Conservation (phyloP, 164 flowering plant species). For the Vitis rupestris region DNA sequence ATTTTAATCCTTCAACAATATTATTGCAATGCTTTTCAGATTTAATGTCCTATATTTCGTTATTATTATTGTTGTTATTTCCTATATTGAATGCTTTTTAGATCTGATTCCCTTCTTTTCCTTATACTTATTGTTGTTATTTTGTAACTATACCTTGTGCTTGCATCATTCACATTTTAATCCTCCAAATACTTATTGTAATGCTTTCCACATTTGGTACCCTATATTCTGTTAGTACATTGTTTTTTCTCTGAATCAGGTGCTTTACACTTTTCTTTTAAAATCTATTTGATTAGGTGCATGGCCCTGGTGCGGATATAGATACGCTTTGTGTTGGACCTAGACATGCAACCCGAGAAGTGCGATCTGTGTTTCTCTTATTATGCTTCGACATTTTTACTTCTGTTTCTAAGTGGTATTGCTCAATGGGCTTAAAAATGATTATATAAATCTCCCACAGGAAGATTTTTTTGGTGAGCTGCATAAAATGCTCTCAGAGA, state of each 20-base stretch:
- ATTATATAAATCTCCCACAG: conserved; percentile 34
- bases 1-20: background rate
- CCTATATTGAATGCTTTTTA: no score
- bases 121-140: background rate
- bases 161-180: no score
- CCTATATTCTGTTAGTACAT: no score
- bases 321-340: conserved; percentile 98
- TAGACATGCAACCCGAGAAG: conserved; percentile 85
- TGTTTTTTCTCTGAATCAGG: background rate
- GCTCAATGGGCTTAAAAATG: conserved; percentile 8
- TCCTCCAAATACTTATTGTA: no score
- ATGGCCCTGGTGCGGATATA: conserved; percentile 99
- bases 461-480: conserved; percentile 91
- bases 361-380: conserved; percentile 31
- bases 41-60: background rate
- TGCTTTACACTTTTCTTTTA: background rate
- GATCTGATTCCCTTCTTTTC: background rate
- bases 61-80: no score
- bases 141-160: no score
- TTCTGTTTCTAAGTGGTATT: background rate
- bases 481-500: conserved; percentile 68
- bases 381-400: conserved; percentile 5
- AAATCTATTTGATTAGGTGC: conserved; percentile 53
- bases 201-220: no score
- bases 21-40: background rate